phyloP scores from a whole-genome alignment of 2,329 filamentous ascomycete species.

The Zasmidium angulare region DNA sequence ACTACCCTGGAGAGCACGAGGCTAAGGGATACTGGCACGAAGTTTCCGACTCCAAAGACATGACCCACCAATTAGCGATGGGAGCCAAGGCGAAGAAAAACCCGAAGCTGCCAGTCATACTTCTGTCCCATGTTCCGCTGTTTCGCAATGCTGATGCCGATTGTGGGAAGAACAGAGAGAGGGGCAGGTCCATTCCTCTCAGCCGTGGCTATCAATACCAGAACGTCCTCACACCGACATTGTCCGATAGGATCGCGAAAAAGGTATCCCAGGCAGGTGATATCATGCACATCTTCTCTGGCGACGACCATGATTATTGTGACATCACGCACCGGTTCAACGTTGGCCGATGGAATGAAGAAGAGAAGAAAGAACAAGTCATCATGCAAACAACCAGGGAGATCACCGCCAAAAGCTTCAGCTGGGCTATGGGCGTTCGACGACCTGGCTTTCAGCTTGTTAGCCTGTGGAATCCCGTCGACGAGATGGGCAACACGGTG shows the following conservation, averaged over 20 bases:
- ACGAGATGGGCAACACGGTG: conserved; percentile 44
- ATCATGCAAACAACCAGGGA: conserved; percentile 56
- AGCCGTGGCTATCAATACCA: conserved; percentile 89
- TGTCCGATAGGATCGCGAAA: conserved; percentile 73
- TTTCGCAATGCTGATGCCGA: conserved; percentile 80
- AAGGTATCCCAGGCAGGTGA: conserved; percentile 65
- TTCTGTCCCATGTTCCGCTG: conserved; percentile 88
- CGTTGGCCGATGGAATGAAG: conserved; percentile 21
- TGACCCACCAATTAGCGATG: conserved; percentile 3
- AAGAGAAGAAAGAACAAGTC: conserved; percentile 51
- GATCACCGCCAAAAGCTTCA: conserved; percentile 93
- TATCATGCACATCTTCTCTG: conserved; percentile 83
- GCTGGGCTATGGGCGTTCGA: conserved; percentile 93
- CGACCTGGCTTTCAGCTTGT: conserved; percentile 84
- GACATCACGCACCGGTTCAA: conserved; percentile 71
- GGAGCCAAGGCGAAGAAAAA: conserved; percentile 9
- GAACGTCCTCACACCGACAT: conserved; percentile 77
- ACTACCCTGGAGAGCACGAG: conserved; percentile 39
- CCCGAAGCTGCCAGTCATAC: conserved; percentile 75
- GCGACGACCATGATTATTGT: conserved; percentile 98
- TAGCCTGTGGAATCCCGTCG: conserved; percentile 89
- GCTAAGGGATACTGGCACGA: conserved; percentile 31
- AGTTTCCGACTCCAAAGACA: conserved; percentile 32
- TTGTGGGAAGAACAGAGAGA: conserved; percentile 84
- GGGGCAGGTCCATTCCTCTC: conserved; percentile 79